Evolutionary conservation across 169 alveolate genomes (phyloP), one percentile per base, ranked within the genome.

Genomic region (Plasmodium knowlesi): DNA sequence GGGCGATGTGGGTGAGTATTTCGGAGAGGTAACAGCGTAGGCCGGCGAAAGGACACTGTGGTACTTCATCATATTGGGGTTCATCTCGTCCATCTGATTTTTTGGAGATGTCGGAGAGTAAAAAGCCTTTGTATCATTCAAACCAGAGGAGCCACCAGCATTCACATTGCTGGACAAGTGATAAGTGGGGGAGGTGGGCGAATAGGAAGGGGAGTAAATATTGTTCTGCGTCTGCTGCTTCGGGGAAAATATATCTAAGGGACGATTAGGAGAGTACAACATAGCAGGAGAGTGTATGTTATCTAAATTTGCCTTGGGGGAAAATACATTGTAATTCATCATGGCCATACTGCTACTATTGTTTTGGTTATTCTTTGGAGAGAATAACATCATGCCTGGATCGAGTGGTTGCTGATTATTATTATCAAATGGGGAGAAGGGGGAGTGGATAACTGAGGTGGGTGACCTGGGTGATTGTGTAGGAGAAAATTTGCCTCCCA

Each of bases 401-500:
- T 79, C 88, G n/a, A 79, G 46, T n/a, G 83, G 28, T 41, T 79
- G 90, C 25, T 88, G 94, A 37, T 78, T 76, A 2, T 61, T 37
- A 85, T 76, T 43, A 41, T 89, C 84, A 57, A 84, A 61, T 5
- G 97, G 80, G 19, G 96, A 90, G 70, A 96, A 76, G 72, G 95
- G 96, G 19, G 95, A 82, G 95, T 92, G 89, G 37, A 86, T 50
- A 72, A 85, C 46, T 70, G 94, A 96, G 8, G 98, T 96, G 32
- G 99, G 99, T 32, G 98, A 96, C 46, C 90, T 92, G 22, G 99
- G 99, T 39, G 98, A 94, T 76, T 96, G 97, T 0, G 98, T 96
- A 30, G 99, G 99, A 16, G 98, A 96, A 95, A 98, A 97, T 91
- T 97, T 97, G 12, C 99, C 99, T 1, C 99, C 98, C 30, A 97